Evolutionary conservation across 257 asterid species (phyloP), one percentile per base, ranked within the genome.

Genomic region (Phtheirospermum japonicum): DNA sequence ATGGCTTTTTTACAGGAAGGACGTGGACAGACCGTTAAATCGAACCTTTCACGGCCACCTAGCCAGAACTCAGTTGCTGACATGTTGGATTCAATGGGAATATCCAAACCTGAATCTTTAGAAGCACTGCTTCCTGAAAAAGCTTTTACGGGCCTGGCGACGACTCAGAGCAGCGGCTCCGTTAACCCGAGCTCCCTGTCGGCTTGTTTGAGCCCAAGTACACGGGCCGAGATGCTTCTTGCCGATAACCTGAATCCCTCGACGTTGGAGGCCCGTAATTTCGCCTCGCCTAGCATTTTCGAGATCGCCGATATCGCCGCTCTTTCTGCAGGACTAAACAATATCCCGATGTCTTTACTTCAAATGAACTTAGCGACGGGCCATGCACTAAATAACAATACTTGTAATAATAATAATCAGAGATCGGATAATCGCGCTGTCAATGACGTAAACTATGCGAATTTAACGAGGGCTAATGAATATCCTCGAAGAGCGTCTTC

Each of bases 401-500:
- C 10, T 13, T 6, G 6, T 5, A 5, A 42, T 1, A 42, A 42
- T 42, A 4, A 42, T 13, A 42, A 42, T 32, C 51, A 59, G 76
- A 89, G 67, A 65, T 81, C 63, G 46, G 82, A 79, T 32, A 68
- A 67, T 46, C 40, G 57, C 42, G 85, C 69, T 30, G 86, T 70
- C 31, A 76, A 58, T 63, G 71, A 76, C 71, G 36, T 75, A 5
- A 75, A 66, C 37, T 72, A 67, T 59, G 68, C 69, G 53, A 77
- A 68, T 64, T 72, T 75, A 46, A 19, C 63, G 9, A 74, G 85
- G 74, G 67, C 53, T 57, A 80, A 75, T 61, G 79, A 70, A 52
- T 20, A 69, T 67, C 85, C 77, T 2, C 75, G 89, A 67, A 78
- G 85, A 72, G 58, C 85, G 11, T 73, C 82, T 54, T 84, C 95